A percentile compares a stretch with the other conserved stretches of the same genome.
Evolutionary conservation across 768 basidiomycete species (phyloP).

Genomic region (Cubamyces sp.): DNA sequence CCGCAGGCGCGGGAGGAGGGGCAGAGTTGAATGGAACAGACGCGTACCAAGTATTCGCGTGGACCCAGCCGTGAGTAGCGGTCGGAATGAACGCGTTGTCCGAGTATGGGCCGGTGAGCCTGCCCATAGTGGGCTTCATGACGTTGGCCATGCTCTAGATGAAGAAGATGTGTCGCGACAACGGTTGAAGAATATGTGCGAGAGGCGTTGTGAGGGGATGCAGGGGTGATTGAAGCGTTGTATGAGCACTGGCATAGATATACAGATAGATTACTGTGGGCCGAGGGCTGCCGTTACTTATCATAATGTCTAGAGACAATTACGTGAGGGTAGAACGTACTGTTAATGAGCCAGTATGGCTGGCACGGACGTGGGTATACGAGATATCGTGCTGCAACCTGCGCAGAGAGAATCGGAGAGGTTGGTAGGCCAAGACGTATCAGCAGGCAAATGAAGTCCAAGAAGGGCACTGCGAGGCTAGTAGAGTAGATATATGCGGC

Average conservation of each 20-base stretch:
- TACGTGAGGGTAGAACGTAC: constrained; percentile 1
- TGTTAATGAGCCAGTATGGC: constrained; percentile 10
- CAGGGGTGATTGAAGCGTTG: constrained; percentile 14
- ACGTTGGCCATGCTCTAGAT: constrained; percentile 17
- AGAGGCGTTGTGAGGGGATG: constrained; percentile 16
- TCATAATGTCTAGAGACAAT: neutral
- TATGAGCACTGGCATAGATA: constrained; percentile 29
- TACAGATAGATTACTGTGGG: constrained; percentile 20
- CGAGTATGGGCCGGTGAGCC: neutral
- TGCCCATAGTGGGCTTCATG: constrained; percentile 15
- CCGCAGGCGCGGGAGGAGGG: constrained; percentile 61
- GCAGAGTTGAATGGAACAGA: constrained; percentile 31
- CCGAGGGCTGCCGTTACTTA: neutral
- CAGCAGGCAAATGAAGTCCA: neutral
- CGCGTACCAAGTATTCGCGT: constrained; percentile 21
- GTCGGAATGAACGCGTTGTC: constrained; percentile 12
- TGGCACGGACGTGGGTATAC: constrained; percentile 4
- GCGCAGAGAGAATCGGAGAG: constrained; percentile 11
- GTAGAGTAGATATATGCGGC: constrained; percentile 10
- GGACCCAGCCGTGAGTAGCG: constrained; percentile 20
- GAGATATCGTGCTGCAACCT: constrained; percentile 17
- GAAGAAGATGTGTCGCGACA: neutral
- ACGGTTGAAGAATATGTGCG: constrained; percentile 10
- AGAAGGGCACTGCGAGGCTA: neutral
- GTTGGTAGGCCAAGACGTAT: neutral